Evolutionary conservation across 2,329 filamentous ascomycete genomes (phyloP).

Genomic region (Cytospora schulzeri): DNA sequence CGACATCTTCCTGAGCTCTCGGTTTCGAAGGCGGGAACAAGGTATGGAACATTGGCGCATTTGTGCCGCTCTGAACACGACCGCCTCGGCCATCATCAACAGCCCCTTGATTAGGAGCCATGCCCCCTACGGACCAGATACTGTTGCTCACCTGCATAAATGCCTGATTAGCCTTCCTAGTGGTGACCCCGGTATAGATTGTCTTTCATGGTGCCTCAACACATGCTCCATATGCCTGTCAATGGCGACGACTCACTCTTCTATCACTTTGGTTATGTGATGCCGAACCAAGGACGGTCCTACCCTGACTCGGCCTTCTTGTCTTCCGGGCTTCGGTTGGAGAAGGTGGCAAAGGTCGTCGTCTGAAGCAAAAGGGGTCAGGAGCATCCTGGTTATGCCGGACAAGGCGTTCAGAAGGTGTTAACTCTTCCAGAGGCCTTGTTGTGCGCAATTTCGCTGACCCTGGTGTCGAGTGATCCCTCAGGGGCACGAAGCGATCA

Average conservation of each 20-base stretch:
- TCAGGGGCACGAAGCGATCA: conserved; percentile 55
- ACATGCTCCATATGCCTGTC: neutral
- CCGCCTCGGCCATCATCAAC: conserved; percentile 66
- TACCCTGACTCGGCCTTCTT: conserved; percentile 16
- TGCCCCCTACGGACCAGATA: conserved; percentile 78
- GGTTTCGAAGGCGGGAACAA: conserved; percentile 47
- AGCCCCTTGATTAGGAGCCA: conserved; percentile 55
- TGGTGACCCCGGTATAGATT: neutral
- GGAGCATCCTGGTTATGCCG: conserved; percentile 44
- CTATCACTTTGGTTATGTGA: conserved; percentile 15
- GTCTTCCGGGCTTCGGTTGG: conserved; percentile 25
- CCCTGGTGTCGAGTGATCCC: conserved; percentile 39
- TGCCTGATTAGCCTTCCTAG: conserved; percentile 33
- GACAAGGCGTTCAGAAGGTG: conserved; percentile 46
- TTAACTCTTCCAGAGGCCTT: conserved; percentile 46
- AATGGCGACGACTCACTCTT: conserved; percentile 15
- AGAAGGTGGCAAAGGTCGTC: conserved; percentile 31
- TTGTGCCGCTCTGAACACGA: conserved; percentile 69
- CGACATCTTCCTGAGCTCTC: conserved; percentile 59
- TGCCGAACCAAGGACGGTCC: conserved; percentile 20
- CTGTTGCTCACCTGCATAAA: conserved; percentile 61
- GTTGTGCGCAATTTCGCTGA: conserved; percentile 50
- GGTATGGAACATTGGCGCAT: conserved; percentile 66
- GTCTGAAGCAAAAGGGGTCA: conserved; percentile 47
- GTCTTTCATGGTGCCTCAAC: neutral